phyloP scores from a whole-genome alignment of 2,329 filamentous ascomycete genomes.

The Lasiodiplodia hormozganensis region DNA sequence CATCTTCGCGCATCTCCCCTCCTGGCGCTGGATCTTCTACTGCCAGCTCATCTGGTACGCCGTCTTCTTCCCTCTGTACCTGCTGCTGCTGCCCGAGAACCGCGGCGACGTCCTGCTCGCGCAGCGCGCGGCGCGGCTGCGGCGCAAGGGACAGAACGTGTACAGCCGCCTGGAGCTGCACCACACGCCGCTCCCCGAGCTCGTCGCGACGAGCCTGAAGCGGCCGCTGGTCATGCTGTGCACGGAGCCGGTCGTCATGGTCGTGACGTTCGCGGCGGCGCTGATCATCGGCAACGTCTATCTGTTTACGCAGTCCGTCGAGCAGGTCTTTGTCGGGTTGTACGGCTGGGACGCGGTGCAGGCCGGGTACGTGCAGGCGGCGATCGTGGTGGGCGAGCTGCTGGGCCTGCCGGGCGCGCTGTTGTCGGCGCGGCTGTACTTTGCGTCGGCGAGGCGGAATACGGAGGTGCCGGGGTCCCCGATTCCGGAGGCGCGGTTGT shows the following conservation, averaged over 20 bases:
- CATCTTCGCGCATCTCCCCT: constrained; percentile 38
- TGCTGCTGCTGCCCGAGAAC: constrained; percentile 54
- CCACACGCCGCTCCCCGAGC: constrained; percentile 39
- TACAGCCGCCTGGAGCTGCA: constrained; percentile 46
- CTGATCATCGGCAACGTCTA: constrained; percentile 57
- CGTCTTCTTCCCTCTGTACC: constrained; percentile 49
- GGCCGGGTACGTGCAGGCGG: constrained; percentile 54
- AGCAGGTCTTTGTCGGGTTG: constrained; percentile 49
- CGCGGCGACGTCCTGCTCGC: constrained; percentile 55
- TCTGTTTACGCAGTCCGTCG: constrained; percentile 58
- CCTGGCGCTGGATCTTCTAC: constrained; percentile 50
- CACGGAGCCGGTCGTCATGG: constrained; percentile 59
- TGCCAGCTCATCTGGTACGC: constrained; percentile 50
- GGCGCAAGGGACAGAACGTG: constrained; percentile 34
- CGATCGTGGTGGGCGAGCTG: constrained; percentile 55
- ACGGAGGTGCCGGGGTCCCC: constrained; percentile 5
- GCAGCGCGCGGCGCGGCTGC: constrained; percentile 43
- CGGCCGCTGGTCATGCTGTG: constrained; percentile 50
- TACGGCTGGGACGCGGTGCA: constrained; percentile 52
- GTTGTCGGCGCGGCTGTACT: constrained; percentile 49
- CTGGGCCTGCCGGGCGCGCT: constrained; percentile 50
- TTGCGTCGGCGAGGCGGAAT: constrained; percentile 44
- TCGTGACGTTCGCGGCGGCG: constrained; percentile 57
- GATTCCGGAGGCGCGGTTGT: constrained; percentile 54
- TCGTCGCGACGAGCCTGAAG: constrained; percentile 40